Conservation (phyloP, 2,329 filamentous ascomycete genomes). For the Phialophora expanda region DNA sequence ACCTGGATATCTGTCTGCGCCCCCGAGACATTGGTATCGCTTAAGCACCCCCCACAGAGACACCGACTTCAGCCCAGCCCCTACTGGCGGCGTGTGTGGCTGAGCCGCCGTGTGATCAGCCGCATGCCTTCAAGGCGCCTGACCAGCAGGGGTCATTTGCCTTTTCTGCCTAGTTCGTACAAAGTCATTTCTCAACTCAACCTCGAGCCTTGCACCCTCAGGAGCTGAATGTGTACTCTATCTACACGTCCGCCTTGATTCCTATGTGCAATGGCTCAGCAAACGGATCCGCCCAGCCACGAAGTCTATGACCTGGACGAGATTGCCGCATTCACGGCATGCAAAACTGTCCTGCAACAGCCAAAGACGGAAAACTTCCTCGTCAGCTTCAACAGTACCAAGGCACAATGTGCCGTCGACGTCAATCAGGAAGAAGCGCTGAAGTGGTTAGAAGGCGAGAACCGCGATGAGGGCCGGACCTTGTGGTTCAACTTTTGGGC, state of each 20-base stretch:
- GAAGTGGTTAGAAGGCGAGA: slow-evolving; percentile 19
- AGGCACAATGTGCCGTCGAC: slow-evolving; percentile 50
- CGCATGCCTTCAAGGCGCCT: slow-evolving; percentile 2
- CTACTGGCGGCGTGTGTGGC: not conserved
- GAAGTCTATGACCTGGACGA: slow-evolving; percentile 47
- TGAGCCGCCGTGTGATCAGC: not conserved
- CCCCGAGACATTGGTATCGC: not conserved
- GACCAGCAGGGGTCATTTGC: not conserved
- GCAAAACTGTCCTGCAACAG: slow-evolving; percentile 42
- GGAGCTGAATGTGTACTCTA: not conserved
- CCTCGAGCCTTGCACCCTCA: not conserved
- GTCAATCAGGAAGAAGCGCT: slow-evolving; percentile 34
- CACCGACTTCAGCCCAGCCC: not conserved
- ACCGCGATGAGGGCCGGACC: slow-evolving; percentile 7
- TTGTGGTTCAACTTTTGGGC: slow-evolving; percentile 37
- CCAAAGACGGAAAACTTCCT: slow-evolving; percentile 49
- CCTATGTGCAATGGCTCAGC: not conserved
- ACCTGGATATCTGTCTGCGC: not conserved
- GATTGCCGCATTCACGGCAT: slow-evolving; percentile 42
- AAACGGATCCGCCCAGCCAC: not conserved
- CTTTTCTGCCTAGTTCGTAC: not conserved
- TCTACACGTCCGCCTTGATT: not conserved
- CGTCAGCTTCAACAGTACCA: slow-evolving; percentile 51
- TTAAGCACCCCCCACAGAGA: not conserved
- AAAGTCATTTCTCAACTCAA: not conserved